A percentile compares a stretch with the other conserved stretches of the same genome.
phyloP scores from a whole-genome alignment of 768 basidiomycete genomes.

The Serpula lacrymans region DNA sequence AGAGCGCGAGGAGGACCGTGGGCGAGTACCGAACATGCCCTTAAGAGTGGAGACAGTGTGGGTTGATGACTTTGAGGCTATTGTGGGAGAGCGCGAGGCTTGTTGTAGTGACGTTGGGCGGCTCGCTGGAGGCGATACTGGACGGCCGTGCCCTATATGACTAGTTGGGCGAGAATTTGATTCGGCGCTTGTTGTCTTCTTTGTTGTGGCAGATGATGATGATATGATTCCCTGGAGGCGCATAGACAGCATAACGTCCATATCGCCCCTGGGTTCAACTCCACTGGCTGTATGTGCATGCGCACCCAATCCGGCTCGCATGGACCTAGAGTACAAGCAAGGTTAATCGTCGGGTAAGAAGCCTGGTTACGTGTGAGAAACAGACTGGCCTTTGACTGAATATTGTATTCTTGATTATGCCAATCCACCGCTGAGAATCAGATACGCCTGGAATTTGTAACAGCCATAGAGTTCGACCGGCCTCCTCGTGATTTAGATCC shows the following conservation, averaged over 20 bases:
- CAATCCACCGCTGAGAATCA: constrained; percentile 76
- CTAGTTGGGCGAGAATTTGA: constrained; percentile 8
- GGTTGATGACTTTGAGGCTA: constrained; percentile 33
- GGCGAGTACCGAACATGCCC: constrained; percentile 53
- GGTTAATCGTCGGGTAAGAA: constrained; percentile 3
- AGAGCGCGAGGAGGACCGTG: constrained; percentile 54
- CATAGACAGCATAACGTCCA: constrained; percentile 83
- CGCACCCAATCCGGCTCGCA: constrained; percentile 63
- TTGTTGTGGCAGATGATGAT: constrained; percentile 24
- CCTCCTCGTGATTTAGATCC: constrained; percentile 41
- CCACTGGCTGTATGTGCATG: constrained; percentile 38
- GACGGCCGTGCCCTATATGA: constrained; percentile 2
- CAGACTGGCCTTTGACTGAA: constrained; percentile 59
- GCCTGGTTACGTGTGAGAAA: background rate
- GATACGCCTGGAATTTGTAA: constrained; percentile 58
- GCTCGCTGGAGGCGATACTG: constrained; percentile 15
- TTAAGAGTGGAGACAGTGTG: constrained; percentile 55
- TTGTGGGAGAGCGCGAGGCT: constrained; percentile 23
- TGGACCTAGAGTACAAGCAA: constrained; percentile 40
- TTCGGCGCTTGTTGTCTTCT: constrained; percentile 7
- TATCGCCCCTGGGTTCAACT: constrained; percentile 70
- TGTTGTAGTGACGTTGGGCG: constrained; percentile 25
- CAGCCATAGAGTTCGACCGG: constrained; percentile 62
- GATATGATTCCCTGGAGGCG: constrained; percentile 60
- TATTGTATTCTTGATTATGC: constrained; percentile 67